Conservation (phyloP, 306 rosid genomes). For the Dicorynia guianensis region DNA sequence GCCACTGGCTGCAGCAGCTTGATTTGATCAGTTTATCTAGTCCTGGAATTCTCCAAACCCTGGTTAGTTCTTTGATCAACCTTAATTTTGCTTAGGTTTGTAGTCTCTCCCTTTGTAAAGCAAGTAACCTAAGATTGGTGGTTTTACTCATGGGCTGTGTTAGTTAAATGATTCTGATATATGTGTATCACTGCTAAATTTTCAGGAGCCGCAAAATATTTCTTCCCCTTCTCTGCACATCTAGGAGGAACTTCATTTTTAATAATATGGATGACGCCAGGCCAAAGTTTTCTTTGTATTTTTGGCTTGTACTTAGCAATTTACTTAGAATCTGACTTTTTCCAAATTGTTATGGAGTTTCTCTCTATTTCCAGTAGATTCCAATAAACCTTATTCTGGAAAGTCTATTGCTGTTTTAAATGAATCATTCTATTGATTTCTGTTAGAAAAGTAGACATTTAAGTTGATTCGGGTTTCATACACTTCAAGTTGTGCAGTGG, state of each 20-base stretch:
- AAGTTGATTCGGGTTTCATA: no score
- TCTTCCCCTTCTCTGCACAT: constrained; percentile 44
- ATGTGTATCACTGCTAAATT: constrained; percentile 33
- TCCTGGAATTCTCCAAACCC: constrained; percentile 29
- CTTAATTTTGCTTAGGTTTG: no score
- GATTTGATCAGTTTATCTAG: constrained; percentile 31
- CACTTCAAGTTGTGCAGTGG: no score
- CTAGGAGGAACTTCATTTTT: constrained; percentile 56
- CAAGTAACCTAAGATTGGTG: constrained; percentile 14
- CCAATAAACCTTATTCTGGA: neutral
- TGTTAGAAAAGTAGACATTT: no score
- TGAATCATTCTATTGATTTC: neutral
- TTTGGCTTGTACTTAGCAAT: constrained; percentile 41
- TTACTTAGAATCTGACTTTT: constrained; percentile 23
- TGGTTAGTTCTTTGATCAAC: constrained; percentile 55
- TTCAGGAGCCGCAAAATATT: constrained; percentile 59
- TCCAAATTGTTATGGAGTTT: constrained; percentile 27
- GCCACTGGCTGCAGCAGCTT: constrained; percentile 77
- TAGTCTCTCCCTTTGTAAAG: constrained; percentile 28
- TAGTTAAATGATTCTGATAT: constrained; percentile 42
- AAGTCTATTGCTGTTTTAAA: neutral
- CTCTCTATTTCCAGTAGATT: neutral
- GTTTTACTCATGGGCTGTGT: constrained; percentile 32
- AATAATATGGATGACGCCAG: constrained; percentile 60
- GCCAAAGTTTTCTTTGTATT: constrained; percentile 42